Base-by-base conservation (phyloP, 371 early-diverging fungal species). In the Haplosporangium sp. region DNA sequence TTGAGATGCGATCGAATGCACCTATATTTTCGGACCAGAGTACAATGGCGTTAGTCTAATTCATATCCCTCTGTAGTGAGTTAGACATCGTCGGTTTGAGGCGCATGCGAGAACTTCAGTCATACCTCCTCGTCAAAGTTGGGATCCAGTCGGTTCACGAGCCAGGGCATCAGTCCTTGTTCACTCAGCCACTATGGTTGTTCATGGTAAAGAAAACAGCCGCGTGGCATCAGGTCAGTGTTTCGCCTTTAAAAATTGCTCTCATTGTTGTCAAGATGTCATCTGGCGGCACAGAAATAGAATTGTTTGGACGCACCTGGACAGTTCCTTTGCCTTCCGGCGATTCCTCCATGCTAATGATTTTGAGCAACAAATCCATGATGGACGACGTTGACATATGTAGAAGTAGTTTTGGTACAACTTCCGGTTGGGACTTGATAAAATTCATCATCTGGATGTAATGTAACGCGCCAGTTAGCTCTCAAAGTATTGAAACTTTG, bases 331-430 rank as follows among this genome's bases (percentile, higher is more conserved):
- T 88, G 18, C 93, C 97, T 62, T 95, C 93, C 13, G 94, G 88
- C 18, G 94, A 80, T 73, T 97, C 98, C 68, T 96, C 96, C 62
- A 96, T 82, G 66, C 94, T 94, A 59, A 97, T 93, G 14, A 98
- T 83, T 59, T 95, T 97, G 52, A 98, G 86, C 46, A 97, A 75
- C 23, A 98, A 81, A 80, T 97, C 98, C 80, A 95, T 94, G 48
- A 97, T 92, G 6, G 96, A 90, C 36, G 95, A 90, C 54, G 90
- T 92, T 23, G 91, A 91, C 73, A 98, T 85, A 81, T 98, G 97
- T 48, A 82, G 83, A 36, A 97, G 80, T 41, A 97, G 84, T 61
- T 70, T 82, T 48, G 77, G 62, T 9, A 89, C 83, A 7, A 91
- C 87, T 23, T 85, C 83, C 23, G 85, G 87, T 56, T 89, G 86